phyloP scores from a whole-genome alignment of 495 filamentous ascomycete species.

The Aspergillus heteromorphus region DNA sequence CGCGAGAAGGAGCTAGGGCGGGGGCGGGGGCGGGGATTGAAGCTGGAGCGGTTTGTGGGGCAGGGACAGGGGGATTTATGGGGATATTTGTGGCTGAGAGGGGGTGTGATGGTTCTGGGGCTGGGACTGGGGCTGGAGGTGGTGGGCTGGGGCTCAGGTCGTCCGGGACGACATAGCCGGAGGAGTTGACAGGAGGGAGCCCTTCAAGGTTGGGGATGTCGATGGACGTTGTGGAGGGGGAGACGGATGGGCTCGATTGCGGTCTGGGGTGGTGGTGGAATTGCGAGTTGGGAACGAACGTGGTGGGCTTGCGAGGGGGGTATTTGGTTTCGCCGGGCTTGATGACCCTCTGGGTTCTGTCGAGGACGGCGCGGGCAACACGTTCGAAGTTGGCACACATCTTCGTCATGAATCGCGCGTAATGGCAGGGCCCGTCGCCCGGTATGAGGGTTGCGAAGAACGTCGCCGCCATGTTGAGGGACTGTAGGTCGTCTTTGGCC shows the following conservation, averaged over 20 bases:
- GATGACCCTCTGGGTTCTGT: slow-evolving; percentile 74
- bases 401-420: slow-evolving; percentile 81
- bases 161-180: slow-evolving; percentile 36
- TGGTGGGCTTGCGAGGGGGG: slow-evolving; percentile 6
- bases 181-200: slow-evolving; percentile 34
- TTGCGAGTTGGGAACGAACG: slow-evolving; percentile 2
- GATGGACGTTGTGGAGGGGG: slow-evolving; percentile 4
- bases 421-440: slow-evolving; percentile 60
- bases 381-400: slow-evolving; percentile 89
- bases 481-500: slow-evolving; percentile 74
- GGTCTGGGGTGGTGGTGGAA: neutral
- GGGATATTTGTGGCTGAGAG: slow-evolving; percentile 1
- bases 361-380: slow-evolving; percentile 79
- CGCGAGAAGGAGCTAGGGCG: neutral
- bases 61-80: slow-evolving; percentile 4
- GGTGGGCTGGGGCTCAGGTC: slow-evolving; percentile 11
- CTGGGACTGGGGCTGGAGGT: no score
- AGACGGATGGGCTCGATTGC: neutral
- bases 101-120: neutral
- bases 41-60: neutral
- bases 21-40: slow-evolving; percentile 3
- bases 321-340: neutral
- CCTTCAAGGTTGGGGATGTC: slow-evolving; percentile 35
- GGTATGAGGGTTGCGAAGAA: slow-evolving; percentile 73
- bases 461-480: slow-evolving; percentile 82